These are phyloP conservation scores for Pythium angustatum DNA, from an alignment of 352 stramenopile genomes.

Conservation along the genomic window DNA sequence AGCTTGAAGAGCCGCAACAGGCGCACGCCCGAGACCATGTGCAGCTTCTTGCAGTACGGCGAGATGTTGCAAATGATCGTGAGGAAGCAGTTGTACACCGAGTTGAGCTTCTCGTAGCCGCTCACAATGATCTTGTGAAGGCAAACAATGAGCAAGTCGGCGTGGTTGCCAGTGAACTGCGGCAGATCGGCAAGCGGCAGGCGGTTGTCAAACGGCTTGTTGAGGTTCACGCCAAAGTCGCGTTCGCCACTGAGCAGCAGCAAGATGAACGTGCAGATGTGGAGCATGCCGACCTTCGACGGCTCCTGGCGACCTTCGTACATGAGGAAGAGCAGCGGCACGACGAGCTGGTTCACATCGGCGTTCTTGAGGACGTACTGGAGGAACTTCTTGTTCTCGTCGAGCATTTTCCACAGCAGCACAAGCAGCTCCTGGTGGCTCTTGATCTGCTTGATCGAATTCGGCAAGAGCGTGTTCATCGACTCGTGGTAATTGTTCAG, in stretches of 20 bases:
- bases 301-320: constrained; percentile 94
- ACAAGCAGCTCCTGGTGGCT: constrained; percentile 98
- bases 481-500: constrained; percentile 96
- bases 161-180: constrained; percentile 95
- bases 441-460: constrained; percentile 93
- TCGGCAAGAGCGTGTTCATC: constrained; percentile 93
- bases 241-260: constrained; percentile 96
- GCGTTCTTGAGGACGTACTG: constrained; percentile 93
- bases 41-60: constrained; percentile 96
- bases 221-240: constrained; percentile 97
- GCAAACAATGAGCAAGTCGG: constrained; percentile 96
- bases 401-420: constrained; percentile 97
- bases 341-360: constrained; percentile 92
- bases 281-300: constrained; percentile 94
- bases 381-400: constrained; percentile 97
- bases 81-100: constrained; percentile 98
- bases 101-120: constrained; percentile 95
- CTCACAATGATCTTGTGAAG: constrained; percentile 99
- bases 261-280: constrained; percentile 99
- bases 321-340: constrained; percentile 88
- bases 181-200: constrained; percentile 92
- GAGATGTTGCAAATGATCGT: constrained; percentile 99
- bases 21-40: constrained; percentile 94
- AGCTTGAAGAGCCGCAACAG: constrained; percentile 98
- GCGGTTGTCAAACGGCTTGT: constrained; percentile 94